Evolutionary conservation across 352 stramenopile species (phyloP).

Genomic region (Globisporangium cederbergense): DNA sequence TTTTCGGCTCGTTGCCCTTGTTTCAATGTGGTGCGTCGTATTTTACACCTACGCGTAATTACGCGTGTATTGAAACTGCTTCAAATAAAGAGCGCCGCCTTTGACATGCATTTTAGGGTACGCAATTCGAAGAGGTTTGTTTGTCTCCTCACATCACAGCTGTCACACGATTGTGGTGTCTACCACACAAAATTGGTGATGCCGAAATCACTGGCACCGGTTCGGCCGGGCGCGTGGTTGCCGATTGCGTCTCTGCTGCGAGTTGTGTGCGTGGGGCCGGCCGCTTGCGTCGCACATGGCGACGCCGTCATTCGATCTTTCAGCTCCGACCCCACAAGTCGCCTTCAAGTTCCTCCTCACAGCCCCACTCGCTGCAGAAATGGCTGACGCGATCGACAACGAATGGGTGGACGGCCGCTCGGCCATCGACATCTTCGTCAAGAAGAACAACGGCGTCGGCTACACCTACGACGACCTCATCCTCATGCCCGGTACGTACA

Average conservation of each 20-base stretch:
- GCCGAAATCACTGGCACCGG: constrained; percentile 3
- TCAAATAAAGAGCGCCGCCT: too few species aligned
- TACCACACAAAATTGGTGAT: too few species aligned
- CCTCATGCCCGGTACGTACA: constrained; percentile 48
- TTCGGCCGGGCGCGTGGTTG: background rate
- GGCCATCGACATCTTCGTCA: constrained; percentile 81
- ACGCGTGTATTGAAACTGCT: too few species aligned
- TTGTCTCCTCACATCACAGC: too few species aligned
- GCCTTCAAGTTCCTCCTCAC: constrained; percentile 5
- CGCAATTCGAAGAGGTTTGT: too few species aligned
- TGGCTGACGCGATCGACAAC: constrained; percentile 38
- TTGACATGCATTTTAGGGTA: too few species aligned
- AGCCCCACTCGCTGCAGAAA: constrained; percentile 14
- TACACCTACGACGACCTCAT: constrained; percentile 80
- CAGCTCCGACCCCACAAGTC: constrained; percentile 9
- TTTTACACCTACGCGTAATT: too few species aligned
- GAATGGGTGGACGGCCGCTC: constrained; percentile 72
- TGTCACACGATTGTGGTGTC: too few species aligned
- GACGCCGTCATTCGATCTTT: constrained; percentile 30
- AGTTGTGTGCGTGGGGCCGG: background rate
- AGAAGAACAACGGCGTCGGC: constrained; percentile 78
- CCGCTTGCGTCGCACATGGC: constrained; percentile 16
- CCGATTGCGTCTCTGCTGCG: background rate
- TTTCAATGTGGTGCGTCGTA: too few species aligned
- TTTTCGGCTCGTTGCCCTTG: too few species aligned